Base-by-base conservation (phyloP, 257 asterid species). In the Solanum lycopersicoides region DNA sequence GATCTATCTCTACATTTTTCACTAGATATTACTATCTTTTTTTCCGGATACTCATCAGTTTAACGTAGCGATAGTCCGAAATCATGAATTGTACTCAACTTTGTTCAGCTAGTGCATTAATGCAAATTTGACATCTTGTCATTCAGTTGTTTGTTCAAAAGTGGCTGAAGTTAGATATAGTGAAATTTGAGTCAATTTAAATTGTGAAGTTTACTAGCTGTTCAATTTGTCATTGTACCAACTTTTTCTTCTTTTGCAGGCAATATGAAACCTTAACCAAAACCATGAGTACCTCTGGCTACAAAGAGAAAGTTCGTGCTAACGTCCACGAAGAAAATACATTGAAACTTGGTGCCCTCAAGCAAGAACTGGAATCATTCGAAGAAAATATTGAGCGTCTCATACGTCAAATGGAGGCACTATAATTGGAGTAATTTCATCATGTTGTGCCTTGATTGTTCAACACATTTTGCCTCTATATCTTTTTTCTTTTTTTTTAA, bases 291-390 rank as follows among this genome's bases (percentile, higher is more conserved):
- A 96, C 95, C 21, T 83, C 92, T 5, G 94, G 98, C 16, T 95
- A 95, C 87, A 90, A 92, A 87, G 99, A 95, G 90, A 97, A 97
- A 83, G 98, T 93, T 45, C 98, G 95, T 0, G 88, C 85, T 20
- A 89, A 89, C 20, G 89, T 95, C 63, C 99, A 93, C 32, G 94
- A 93, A 86, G 91, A 41, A 65, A 94, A 97, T 56, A 94, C 87
- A 72, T 88, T 86, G 1, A 95, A 94, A 86, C 91, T 95, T 71
- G 92, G 93, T 4, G 73, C 95, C 0, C 88, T 95, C 12, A 59
- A 93, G 92, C 91, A 92, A 84, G 98, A 95, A 86, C 88, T 91
- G 34, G 44, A 90, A 65, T 93, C 95, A 0, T 86, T 95, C 34
- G 89, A 92, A 91, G 95, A 95, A 88, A 95, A 96, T 2, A 86